Evolutionary conservation across 768 basidiomycete species (phyloP), one percentile per base, ranked within the genome.

Genomic region (Neoboletus brunneissimus): DNA sequence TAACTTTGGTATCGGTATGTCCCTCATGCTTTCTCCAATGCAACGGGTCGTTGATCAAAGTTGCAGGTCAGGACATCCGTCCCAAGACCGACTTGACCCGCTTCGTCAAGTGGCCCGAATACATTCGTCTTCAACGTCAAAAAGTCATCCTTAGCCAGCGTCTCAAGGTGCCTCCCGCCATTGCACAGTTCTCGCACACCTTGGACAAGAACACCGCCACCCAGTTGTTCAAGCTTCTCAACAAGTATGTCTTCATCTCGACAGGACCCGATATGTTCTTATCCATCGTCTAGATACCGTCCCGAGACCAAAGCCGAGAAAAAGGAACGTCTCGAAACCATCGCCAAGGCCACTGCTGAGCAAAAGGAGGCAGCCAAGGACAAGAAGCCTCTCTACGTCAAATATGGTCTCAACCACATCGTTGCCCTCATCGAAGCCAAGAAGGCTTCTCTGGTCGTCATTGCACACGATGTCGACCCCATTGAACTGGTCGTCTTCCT

Each of bases 41-140:
- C 8, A 18, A 25, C 1, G 0, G 16, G n/a, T 48, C 4, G 20
- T 22, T 57, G 20, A 62, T 51, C 20, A 11, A n/a, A 1, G 23
- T 23, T 16, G 1, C 64, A 96, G 96, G 96, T 69, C 93, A 95
- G 78, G 92, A 96, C 76, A 83, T 98, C 66, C 91, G 88, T 67
- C 95, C 88, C 68, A 83, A 82, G 73, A 84, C 84, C 53, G 96
- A 98, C 77, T 77, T 98, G 63, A 96, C 92, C 56, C 91, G 95
- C 73, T 98, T 98, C 79, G 91, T 98, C 79, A 98, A 97, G 76
- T 99, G 96, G 96, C 96, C 96, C 65, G 93, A 95, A 79, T 98
- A 98, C 71, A 86, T 98, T 65, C 92, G 94, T 70, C 88, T 98
- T 45, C 96, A 98, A 72, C 87, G 96, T 72, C 94, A 98, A 77